Base-by-base conservation (phyloP, 345 rosid genomes). In the Dimocarpus longan region DNA sequence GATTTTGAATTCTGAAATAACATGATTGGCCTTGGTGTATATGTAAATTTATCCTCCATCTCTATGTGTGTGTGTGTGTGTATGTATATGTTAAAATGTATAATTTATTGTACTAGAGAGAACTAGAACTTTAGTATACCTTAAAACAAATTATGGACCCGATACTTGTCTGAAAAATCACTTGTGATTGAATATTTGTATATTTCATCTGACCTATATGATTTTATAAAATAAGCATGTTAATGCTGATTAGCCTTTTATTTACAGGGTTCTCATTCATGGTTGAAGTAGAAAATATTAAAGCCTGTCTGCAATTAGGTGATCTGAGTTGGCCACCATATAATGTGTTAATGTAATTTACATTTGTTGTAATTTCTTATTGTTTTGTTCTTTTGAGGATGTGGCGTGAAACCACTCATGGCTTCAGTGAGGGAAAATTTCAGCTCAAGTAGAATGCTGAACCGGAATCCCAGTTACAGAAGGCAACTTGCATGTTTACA, bases 241-340 rank as follows among this genome's bases (percentile, higher is more conserved):
- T 32, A 32, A 48, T 62, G 64, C 72, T 71, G 80, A 63, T 72
- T 15, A 42, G n/a, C 21, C 22, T 56, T 64, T 57, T n/a, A 2
- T 43, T 22, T 60, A 60, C 82, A 86, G 88, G 82, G 73, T 81
- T 69, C 82, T 83, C 69, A 39, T 75, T 78, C 74, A 32, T 70
- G 66, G 74, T 44, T 82, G 74, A 85, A 65, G 26, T 42, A 52
- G 42, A 76, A 11, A 59, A 21, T 10, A 13, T 37, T 28, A 22
- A 32, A 74, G 9, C 50, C 19, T 44, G 18, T 56, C 76, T 67
- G 63, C 39, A 50, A 52, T 73, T 43, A 1, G 70, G 62, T 52
- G 66, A 68, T 71, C 50, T 66, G 65, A 56, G 39, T 39, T 44
- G 73, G 5, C 5, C 59, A 16, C 37, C 56, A 21, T 12, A 0